Base-by-base conservation (phyloP, 306 rosid species). In the Dryas drummondii region DNA sequence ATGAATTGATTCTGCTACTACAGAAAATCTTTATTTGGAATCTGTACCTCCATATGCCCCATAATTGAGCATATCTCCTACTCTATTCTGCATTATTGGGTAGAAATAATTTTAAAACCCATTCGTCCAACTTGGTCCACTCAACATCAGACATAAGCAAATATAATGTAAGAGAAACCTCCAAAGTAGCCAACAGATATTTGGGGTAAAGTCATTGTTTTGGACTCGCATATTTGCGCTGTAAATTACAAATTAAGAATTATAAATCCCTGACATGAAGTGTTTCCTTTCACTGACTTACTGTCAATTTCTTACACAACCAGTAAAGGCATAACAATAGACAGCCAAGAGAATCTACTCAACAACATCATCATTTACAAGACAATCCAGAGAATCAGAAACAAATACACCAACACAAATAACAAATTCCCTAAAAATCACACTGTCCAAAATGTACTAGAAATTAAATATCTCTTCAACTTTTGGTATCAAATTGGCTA, bases 291-390 rank as follows among this genome's bases (percentile, higher is more conserved):
- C 11, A 42, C 49, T 2, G 49, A 62, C 7, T 44, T 48, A 54
- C 79, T 46, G 47, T 80, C 17, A 17, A 74, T 64, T 32, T 51
- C 74, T 69, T 49, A 57, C 57, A 68, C 78, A 71, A 78, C 79
- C 77, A 73, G 15, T 26, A 47, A 68, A 44, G 61, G 61, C 62
- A 19, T 42, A 32, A 32, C n/a, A 41, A 9, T 40, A 26, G 37
- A 32, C 37, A 32, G 37, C 37, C 56, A 59, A 61, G 47, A 9
- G 51, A 50, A 64, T 52, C 71, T 72, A 76, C 64, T 52, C 79
- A 59, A 78, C 86, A 84, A 59, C 70, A 79, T 70, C 72, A 75
- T 68, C 88, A 72, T 91, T 80, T 86, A 85, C 83, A 76, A 90
- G 79, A 60, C 71, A 79, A 59, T 58, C 75, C 44, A 67, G 75